Conservation (phyloP, 176 grass and related monocot species). For the Aegilops speltoides region DNA sequence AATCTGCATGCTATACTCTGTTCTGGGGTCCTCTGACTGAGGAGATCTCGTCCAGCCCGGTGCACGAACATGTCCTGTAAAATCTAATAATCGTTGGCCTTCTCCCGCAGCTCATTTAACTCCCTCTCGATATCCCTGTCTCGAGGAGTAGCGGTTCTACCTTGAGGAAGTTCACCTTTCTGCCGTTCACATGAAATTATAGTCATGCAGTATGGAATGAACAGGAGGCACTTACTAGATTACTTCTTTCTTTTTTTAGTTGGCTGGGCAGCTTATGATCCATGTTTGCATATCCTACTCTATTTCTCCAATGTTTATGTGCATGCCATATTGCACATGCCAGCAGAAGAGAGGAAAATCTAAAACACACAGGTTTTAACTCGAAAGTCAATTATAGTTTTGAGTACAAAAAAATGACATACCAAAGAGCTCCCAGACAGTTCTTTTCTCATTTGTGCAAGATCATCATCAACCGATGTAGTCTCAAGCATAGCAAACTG, state of each 20-base stretch:
- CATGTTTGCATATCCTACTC: neutral
- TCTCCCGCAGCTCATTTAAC: slow-evolving; percentile 80
- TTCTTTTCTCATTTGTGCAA: slow-evolving; percentile 71
- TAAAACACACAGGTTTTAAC: neutral
- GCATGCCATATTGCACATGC: neutral
- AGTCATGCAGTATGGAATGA: neutral
- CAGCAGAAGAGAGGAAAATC: neutral
- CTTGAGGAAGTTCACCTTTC: slow-evolving; percentile 92
- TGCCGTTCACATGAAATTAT: slow-evolving; percentile 27
- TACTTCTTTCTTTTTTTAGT: neutral
- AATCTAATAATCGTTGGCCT: slow-evolving; percentile 73
- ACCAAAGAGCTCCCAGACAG: slow-evolving; percentile 78
- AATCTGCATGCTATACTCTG: slow-evolving; percentile 20
- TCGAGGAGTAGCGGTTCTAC: slow-evolving; percentile 48
- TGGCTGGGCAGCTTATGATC: neutral
- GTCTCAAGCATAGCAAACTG: slow-evolving; percentile 92
- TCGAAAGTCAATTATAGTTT: slow-evolving; percentile 12
- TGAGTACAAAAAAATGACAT: slow-evolving; percentile 23
- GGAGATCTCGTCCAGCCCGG: neutral
- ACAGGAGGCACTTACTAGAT: neutral
- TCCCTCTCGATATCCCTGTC: slow-evolving; percentile 86
- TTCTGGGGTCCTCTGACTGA: slow-evolving; percentile 13
- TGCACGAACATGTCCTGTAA: neutral
- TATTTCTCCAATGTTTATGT: neutral
- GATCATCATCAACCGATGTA: slow-evolving; percentile 86